phyloP scores from a whole-genome alignment of 768 basidiomycete genomes.

The Leccinum incarnatum region DNA sequence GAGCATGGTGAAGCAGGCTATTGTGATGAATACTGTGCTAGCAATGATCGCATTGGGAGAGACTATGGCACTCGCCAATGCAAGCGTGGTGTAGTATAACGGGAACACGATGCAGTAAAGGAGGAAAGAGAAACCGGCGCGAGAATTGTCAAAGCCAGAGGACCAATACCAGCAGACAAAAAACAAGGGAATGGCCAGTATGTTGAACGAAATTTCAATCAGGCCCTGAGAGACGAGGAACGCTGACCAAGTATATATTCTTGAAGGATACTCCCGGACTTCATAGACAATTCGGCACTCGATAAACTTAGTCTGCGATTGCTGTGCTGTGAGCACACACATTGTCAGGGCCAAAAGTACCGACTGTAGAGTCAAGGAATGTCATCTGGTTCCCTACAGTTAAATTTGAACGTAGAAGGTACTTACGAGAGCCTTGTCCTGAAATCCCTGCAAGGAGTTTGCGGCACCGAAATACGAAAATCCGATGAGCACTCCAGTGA shows the following conservation, averaged over 20 bases:
- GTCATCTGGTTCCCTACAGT: neutral
- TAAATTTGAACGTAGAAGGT: neutral
- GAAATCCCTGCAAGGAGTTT: constrained; percentile 38
- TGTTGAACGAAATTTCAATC: constrained; percentile 45
- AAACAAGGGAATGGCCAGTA: constrained; percentile 38
- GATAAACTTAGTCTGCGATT: constrained; percentile 59
- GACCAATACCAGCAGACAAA: constrained; percentile 52
- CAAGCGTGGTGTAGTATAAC: constrained; percentile 44
- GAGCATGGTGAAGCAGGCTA: constrained; percentile 41
- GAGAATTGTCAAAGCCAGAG: constrained; percentile 37
- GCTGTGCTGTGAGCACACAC: constrained; percentile 49
- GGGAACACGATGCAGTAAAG: constrained; percentile 38
- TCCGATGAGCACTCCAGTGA: constrained; percentile 37
- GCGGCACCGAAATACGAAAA: constrained; percentile 41
- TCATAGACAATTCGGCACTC: constrained; percentile 55
- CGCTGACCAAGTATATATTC: constrained; percentile 63
- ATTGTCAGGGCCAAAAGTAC: constrained; percentile 49
- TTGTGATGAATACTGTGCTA: constrained; percentile 35
- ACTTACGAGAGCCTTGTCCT: constrained; percentile 43
- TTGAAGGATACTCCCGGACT: constrained; percentile 59
- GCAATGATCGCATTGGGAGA: constrained; percentile 42
- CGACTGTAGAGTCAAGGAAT: constrained; percentile 29
- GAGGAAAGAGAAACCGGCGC: constrained; percentile 42
- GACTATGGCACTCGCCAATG: constrained; percentile 41
- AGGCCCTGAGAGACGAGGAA: constrained; percentile 53